Evolutionary conservation across 2,329 filamentous ascomycete species (phyloP), one percentile per base, ranked within the genome.

Genomic region (Pseudogymnoascus sp.): DNA sequence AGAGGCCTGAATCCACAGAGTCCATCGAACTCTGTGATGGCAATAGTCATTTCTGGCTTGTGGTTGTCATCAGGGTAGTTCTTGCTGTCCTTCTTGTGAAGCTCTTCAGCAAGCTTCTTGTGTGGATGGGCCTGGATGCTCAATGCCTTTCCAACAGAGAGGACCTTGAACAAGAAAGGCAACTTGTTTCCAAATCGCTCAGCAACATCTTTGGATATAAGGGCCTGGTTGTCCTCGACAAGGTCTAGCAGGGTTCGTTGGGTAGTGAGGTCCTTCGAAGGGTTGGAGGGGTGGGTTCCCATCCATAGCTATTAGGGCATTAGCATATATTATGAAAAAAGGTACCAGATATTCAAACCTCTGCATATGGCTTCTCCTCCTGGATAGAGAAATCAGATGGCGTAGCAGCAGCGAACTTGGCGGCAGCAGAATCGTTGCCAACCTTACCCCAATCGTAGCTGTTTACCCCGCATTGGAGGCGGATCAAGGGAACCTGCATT

Each of bases 51-150:
- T 77, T 99, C 94, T 35, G 94, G 94, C 78, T 99, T 99, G 81
- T 99, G 94, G 78, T 99, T 99, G 79, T 97, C 93, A 79, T 99
- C 92, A 62, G 93, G 94, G 73, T 99, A 99, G 79, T 99, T 95
- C 76, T 90, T 90, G 58, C 92, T 83, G 72, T 99, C 93, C 65
- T 82, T 85, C 39, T 86, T 84, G 74, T 97, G 94, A 31, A 99
- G 80, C 72, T 91, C 79, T 77, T 95, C 93, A 59, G 94, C 94
- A 11, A 95, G 86, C 76, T 89, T 90, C 83, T 96, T 96, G 79
- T 96, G 95, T 59, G 92, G 92, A 69, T 99, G 94, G 24, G 94
- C 94, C 75, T 99, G 94, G 70, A 99, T 97, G 65, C 92, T 96
- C 63, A 99, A 83, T 9, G 94, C 94, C 75, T 97, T 99, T 76